These are phyloP conservation scores for Aspergillus brunneoviolaceus DNA, from an alignment of 2,329 filamentous ascomycete species.

Conservation along the genomic window DNA sequence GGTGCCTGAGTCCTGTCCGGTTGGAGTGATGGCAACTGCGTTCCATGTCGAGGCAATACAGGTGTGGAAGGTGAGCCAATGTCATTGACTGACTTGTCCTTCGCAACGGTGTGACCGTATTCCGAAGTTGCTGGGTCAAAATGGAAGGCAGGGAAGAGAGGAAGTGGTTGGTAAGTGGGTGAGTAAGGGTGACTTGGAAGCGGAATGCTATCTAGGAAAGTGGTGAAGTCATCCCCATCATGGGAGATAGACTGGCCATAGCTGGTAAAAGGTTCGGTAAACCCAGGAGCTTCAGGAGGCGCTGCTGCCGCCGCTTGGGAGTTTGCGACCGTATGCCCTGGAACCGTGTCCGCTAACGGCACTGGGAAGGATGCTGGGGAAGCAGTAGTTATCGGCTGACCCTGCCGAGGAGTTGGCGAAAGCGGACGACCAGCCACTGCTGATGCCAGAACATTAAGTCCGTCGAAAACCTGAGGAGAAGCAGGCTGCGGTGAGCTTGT, in stretches of 20 bases:
- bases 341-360: background rate
- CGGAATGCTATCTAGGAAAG: slow-evolving; percentile 36
- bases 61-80: slow-evolving; percentile 29
- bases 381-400: slow-evolving; percentile 10
- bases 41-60: slow-evolving; percentile 33
- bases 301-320: slow-evolving; percentile 6
- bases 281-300: slow-evolving; percentile 19
- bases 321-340: background rate
- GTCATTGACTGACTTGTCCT: slow-evolving; percentile 14
- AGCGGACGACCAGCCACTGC: slow-evolving; percentile 26
- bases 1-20: slow-evolving; percentile 29
- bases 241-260: slow-evolving; percentile 24
- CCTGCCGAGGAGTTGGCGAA: slow-evolving; percentile 2
- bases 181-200: slow-evolving; percentile 36
- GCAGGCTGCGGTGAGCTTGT: slow-evolving; percentile 16
- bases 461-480: slow-evolving; percentile 24
- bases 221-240: slow-evolving; percentile 36
- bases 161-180: slow-evolving; percentile 34
- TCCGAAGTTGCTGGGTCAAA: slow-evolving; percentile 24
- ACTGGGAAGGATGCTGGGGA: slow-evolving; percentile 13
- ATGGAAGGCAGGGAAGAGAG: slow-evolving; percentile 30
- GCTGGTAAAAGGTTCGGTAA: slow-evolving; percentile 24
- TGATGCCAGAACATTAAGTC: slow-evolving; percentile 30
- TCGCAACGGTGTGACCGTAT: slow-evolving; percentile 25
- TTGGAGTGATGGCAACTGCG: slow-evolving; percentile 35